Base-by-base conservation (phyloP, 164 flowering plant species). In the Aristolochia contorta region DNA sequence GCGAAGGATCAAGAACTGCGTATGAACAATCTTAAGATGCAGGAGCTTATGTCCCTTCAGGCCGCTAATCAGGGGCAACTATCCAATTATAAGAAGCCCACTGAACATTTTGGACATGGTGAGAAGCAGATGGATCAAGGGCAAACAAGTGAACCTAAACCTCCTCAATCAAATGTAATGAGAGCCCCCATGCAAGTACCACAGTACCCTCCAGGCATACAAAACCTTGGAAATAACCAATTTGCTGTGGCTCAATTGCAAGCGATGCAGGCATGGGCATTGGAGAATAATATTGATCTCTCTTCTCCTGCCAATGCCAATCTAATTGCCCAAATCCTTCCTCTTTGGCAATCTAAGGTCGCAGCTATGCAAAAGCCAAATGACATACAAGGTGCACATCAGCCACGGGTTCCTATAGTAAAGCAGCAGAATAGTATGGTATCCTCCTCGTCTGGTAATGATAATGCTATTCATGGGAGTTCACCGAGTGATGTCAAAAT, bases 201-300 rank as follows among this genome's bases (percentile, higher is more conserved):
- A 61, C 94, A 81, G 64, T 57, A 73, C 58, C 89, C 80, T 56
- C 80, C 74, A 57, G 72, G 56, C 62, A 59, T 76, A 30, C 86
- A 78, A 67, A 86, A 71, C 66, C 69, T 80, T 67, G 71, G 72
- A 32, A 81, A 72, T 72, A 87, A 74, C 76, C 87, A 77, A 64
- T 60, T 74, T 46, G 80, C 86, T 18, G 71, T 86, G 80, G 80
- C 91, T 16, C 97, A 93, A 71, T 48, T 87, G 77, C 96, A 85
- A 67, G 85, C 82, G 12, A 67, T 86, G 79, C 90, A 91, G 60
- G 91, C 91, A 16, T 84, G 91, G 90, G 97, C 95, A 32, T 71
- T 62, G 66, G 99, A 91, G 69, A 84, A 77, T 61, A 91, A 89
- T 73, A 80, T 94, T 69, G 99, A 94, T 75, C 73, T 89, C 15